A percentile compares a stretch with the other conserved stretches of the same genome.
Evolutionary conservation across 1,284 basidiomycete species (phyloP).

Genomic region (Pterulicium gracile): DNA sequence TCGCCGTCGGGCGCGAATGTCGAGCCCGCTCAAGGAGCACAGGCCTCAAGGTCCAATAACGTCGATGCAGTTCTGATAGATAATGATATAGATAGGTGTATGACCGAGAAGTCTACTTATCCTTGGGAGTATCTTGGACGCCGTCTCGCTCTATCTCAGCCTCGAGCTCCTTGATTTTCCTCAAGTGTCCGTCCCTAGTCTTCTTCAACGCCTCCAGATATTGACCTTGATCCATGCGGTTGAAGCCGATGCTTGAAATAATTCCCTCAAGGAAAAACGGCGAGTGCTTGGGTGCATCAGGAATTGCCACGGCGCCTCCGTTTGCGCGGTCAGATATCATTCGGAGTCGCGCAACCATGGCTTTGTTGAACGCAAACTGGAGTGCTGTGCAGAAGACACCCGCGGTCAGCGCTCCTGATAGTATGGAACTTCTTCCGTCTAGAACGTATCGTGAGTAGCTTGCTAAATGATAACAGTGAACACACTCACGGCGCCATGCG

Average conservation of each 20-base stretch:
- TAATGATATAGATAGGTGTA: too few relatives aligned
- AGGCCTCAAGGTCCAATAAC: too few relatives aligned
- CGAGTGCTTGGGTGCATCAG: conserved; percentile 11
- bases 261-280: conserved; percentile 19
- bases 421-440: conserved; percentile 28
- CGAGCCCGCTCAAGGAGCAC: too few relatives aligned
- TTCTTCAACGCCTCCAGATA: conserved; percentile 43
- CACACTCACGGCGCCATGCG: conserved; percentile 26
- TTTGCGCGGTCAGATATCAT: conserved; percentile 29
- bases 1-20: too few relatives aligned
- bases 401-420: conserved; percentile 45
- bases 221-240: conserved; percentile 49
- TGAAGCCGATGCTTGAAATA: conserved; percentile 35
- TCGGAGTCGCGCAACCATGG: conserved; percentile 43
- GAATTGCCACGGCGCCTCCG: conserved; percentile 5
- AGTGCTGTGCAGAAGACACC: conserved; percentile 42
- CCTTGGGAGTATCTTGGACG: too few relatives aligned
- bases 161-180: conserved; percentile 47
- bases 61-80: too few relatives aligned
- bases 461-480: conserved; percentile 1
- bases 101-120: too few relatives aligned
- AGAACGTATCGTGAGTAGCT: background rate
- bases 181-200: conserved; percentile 38
- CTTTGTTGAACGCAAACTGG: conserved; percentile 57
- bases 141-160: conserved; percentile 25